phyloP scores from a whole-genome alignment of 2,329 filamentous ascomycete species.

The Colletotrichum truncatum region DNA sequence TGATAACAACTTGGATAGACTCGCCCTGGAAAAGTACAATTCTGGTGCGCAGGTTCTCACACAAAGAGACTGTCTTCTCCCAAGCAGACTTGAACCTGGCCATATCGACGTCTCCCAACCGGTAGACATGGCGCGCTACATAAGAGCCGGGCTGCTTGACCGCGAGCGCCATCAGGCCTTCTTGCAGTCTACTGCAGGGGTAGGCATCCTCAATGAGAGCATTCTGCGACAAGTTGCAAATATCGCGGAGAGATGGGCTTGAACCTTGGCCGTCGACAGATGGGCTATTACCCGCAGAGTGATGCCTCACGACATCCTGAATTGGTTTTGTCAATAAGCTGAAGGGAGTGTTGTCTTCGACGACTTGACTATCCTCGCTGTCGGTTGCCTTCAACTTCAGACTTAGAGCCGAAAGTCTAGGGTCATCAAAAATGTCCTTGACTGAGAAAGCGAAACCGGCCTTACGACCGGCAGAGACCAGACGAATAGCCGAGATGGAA shows the following conservation, averaged over 20 bases:
- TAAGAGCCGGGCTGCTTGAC: slow-evolving; percentile 32
- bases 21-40: slow-evolving; percentile 7
- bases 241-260: not conserved
- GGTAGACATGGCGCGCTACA: slow-evolving; percentile 4
- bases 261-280: not conserved
- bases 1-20: not conserved
- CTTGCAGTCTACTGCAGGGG: slow-evolving; percentile 30
- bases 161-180: slow-evolving; percentile 33
- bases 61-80: slow-evolving; percentile 23
- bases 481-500: slow-evolving; percentile 30
- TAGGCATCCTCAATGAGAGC: slow-evolving; percentile 29
- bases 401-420: slow-evolving; percentile 22
- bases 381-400: not conserved
- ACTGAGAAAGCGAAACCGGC: slow-evolving; percentile 32
- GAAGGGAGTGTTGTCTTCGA: too few species aligned
- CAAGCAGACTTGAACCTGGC: slow-evolving; percentile 40
- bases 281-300: not conserved
- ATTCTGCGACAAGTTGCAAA: not conserved
- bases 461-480: slow-evolving; percentile 31
- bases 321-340: too few species aligned
- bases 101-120: not conserved
- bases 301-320: not conserved
- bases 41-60: slow-evolving; percentile 14
- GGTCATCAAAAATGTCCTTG: slow-evolving; percentile 35
- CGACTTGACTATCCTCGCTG: too few species aligned